phyloP scores from a whole-genome alignment of 805 yeast species.

The Ogataea henricii region DNA sequence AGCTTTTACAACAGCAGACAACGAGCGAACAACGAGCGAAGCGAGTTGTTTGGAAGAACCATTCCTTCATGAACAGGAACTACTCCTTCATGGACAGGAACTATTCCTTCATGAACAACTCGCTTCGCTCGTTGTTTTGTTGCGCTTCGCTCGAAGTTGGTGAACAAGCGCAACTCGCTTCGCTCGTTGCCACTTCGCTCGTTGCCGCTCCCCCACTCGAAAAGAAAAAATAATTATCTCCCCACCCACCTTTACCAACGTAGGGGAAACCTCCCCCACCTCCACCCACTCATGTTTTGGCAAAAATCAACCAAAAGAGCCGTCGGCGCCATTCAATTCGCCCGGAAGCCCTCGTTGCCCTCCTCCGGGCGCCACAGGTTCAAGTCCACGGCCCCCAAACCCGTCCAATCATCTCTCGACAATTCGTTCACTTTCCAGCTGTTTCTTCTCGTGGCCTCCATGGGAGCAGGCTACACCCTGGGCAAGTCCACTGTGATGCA shows the following conservation, averaged over 20 bases:
- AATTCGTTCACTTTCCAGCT: conserved; percentile 31
- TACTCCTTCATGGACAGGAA: no score
- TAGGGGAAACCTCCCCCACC: neutral
- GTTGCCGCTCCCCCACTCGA: neutral
- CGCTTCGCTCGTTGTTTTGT: no score
- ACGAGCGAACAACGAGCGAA: neutral
- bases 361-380: neutral
- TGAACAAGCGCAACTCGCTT: no score
- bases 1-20: no score
- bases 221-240: neutral
- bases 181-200: no score
- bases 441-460: conserved; percentile 31
- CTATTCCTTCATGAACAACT: no score
- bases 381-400: conserved; percentile 5
- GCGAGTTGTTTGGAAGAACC: no score
- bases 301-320: conserved; percentile 3
- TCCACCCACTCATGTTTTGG: neutral
- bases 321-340: neutral
- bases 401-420: conserved; percentile 14
- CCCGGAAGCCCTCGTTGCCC: neutral
- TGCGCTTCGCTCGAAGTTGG: no score
- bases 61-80: no score
- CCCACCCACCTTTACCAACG: neutral
- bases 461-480: conserved; percentile 37
- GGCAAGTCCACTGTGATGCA: conserved; percentile 29